Evolutionary conservation across 2,329 filamentous ascomycete species (phyloP).

Genomic region (Bipolaris gigantea): DNA sequence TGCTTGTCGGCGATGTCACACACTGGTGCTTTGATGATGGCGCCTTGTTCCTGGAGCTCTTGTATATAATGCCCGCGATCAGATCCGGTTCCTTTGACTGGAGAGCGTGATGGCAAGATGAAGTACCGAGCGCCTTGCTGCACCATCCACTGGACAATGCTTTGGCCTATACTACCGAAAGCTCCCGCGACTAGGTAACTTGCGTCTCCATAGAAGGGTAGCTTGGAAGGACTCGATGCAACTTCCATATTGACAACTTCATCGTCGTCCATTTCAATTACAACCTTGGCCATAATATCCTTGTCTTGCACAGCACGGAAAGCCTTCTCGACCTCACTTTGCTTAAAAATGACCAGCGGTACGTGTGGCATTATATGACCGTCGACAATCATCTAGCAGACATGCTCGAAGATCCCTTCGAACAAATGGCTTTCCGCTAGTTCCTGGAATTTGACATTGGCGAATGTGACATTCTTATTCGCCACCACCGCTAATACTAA

Average conservation of each 20-base stretch:
- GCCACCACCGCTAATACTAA: neutral
- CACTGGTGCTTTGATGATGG: conserved; percentile 11
- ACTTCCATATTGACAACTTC: conserved; percentile 10
- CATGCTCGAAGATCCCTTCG: neutral
- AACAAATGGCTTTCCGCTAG: conserved; percentile 2
- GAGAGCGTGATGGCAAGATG: conserved; percentile 21
- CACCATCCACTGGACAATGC: conserved; percentile 24
- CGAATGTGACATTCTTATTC: conserved; percentile 6
- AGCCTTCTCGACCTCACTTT: conserved; percentile 16
- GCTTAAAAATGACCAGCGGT: conserved; percentile 10
- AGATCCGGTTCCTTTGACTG: conserved; percentile 6
- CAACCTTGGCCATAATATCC: conserved; percentile 7
- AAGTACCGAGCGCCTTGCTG: conserved; percentile 25
- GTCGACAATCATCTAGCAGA: neutral
- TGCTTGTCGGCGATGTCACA: conserved; percentile 23
- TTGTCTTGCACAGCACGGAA: conserved; percentile 20
- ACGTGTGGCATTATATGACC: neutral
- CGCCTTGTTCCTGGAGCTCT: conserved; percentile 13
- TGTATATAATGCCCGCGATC: conserved; percentile 9
- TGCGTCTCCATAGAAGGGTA: conserved; percentile 14
- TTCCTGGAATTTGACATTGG: conserved; percentile 8
- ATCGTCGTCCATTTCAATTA: conserved; percentile 10
- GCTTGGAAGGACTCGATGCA: neutral
- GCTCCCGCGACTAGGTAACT: conserved; percentile 32
- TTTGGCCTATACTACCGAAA: conserved; percentile 29